Conservation (phyloP, 345 rosid genomes). For the Arabidopsis suecica region DNA sequence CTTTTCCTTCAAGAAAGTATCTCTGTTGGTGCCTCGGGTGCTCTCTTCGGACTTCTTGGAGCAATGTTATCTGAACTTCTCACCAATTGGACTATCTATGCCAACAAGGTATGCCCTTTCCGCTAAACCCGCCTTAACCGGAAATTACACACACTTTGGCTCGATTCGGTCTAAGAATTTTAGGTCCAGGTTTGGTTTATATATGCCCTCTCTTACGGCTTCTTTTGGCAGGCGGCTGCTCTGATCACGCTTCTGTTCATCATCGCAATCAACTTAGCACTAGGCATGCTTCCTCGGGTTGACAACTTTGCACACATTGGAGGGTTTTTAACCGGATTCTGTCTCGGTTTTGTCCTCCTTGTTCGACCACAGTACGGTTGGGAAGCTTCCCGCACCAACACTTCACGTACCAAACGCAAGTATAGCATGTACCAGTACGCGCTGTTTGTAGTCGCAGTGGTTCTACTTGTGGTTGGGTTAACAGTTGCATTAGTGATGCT, state of each 20-base stretch:
- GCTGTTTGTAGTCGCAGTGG: constrained; percentile 52
- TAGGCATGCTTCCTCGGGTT: constrained; percentile 90
- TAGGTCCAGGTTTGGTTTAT: not conserved
- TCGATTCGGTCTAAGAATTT: not conserved
- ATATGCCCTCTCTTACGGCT: no score
- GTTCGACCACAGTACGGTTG: constrained; percentile 86
- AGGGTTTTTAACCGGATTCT: constrained; percentile 77
- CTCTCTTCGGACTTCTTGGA: constrained; percentile 95
- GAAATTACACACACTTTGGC: no score
- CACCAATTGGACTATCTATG: constrained; percentile 94
- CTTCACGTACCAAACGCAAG: constrained; percentile 61
- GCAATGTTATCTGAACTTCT: constrained; percentile 96
- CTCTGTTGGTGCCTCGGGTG: constrained; percentile 99
- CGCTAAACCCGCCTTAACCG: not conserved
- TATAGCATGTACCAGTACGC: constrained; percentile 79
- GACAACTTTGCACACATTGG: constrained; percentile 96
- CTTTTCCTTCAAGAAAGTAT: constrained; percentile 70
- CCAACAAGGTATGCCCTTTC: constrained; percentile 67
- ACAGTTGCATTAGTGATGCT: constrained; percentile 77
- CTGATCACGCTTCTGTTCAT: constrained; percentile 65
- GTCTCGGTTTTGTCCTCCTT: constrained; percentile 70
- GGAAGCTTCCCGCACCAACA: constrained; percentile 54
- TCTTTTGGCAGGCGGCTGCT: constrained; percentile 65
- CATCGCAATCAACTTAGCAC: constrained; percentile 70
- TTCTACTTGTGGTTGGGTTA: constrained; percentile 68